These are phyloP conservation scores for Radiomyces spectabilis DNA, from an alignment of 192 early-diverging fungal species.

Conservation along the genomic window DNA sequence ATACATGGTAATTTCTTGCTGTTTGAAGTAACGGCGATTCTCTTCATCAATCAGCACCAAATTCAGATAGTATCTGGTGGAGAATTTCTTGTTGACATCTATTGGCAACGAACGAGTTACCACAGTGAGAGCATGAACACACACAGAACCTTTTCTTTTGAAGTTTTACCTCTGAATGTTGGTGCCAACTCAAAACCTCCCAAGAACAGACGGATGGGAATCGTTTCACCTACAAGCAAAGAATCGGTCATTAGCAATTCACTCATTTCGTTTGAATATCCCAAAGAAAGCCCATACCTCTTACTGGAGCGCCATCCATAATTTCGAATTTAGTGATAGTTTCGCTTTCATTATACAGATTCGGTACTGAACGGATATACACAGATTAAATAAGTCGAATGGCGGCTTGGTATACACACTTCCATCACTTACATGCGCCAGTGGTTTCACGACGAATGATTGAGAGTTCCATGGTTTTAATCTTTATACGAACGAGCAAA, in stretches of 20 bases:
- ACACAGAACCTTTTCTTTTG: background rate
- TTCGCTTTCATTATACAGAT: constrained; percentile 98
- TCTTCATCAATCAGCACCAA: constrained; percentile 98
- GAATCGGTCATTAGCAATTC: background rate
- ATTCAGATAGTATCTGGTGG: constrained; percentile 97
- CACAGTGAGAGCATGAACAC: too few relatives aligned
- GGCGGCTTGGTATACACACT: too few relatives aligned
- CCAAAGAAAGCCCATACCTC: constrained; percentile 37
- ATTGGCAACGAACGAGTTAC: background rate
- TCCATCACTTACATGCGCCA: constrained; percentile 58
- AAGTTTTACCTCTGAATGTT: constrained; percentile 66
- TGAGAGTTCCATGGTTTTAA: constrained; percentile 99
- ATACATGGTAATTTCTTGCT: constrained; percentile 92
- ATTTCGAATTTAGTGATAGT: constrained; percentile 99
- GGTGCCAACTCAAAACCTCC: constrained; percentile 97
- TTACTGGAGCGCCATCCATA: constrained; percentile 98
- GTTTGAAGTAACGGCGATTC: constrained; percentile 98
- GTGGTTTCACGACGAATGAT: constrained; percentile 97
- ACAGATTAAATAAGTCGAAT: too few relatives aligned
- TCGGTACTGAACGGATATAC: constrained; percentile 55
- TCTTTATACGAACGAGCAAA: constrained; percentile 97
- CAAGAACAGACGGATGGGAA: constrained; percentile 96
- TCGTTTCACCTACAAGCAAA: constrained; percentile 68
- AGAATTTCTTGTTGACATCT: constrained; percentile 96
- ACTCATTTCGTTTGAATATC: background rate